Base-by-base conservation (phyloP, 331 rosid species). In the Acacia concinna region DNA sequence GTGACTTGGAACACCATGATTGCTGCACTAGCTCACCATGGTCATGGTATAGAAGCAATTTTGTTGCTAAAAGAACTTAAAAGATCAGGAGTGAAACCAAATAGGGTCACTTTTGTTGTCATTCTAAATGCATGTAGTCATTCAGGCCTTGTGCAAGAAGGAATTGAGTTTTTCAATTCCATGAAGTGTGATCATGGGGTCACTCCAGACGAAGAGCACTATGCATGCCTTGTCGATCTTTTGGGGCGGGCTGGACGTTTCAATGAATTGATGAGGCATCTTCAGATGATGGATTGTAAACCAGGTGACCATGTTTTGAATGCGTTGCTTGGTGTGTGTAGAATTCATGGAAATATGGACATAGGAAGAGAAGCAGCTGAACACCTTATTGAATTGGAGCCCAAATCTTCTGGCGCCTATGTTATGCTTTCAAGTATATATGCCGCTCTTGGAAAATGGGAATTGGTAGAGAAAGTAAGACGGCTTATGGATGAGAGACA, bases 21-120 rank as follows among this genome's bases (percentile, higher is more conserved):
- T 56, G 63, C 32, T 56, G 31, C 63, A 56, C 63, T 56, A 56
- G 30, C 63, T 56, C 63, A 56, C 63, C 63, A 56, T 56, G 63
- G 63, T 56, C 31, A 56, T 56, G 63, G 63, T 23, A 21, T 23
- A 23, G 63, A 56, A 56, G 63, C 31, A 23, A 3, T 56, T 11
- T 8, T 11, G 31, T 10, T 56, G 31, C 6, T 56, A 23, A 56
- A 25, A 23, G 63, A 56, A 56, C 30, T 56, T 9, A 14, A 23
- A 56, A 56, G 31, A 56, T 56, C 32, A 10, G 32, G 31, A 10
- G 31, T 56, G 63, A 56, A 56, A 23, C 63, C 63, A 56, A 56
- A 56, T 9, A 56, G 63, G 63, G 5, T 56, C 63, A 56, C 63
- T 21, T 23, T 56, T 23, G 63, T 56, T 56, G 63, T 56, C 63